These are phyloP conservation scores for Neurospora sp. DNA, from an alignment of 495 filamentous ascomycete genomes.

Conservation along the genomic window DNA sequence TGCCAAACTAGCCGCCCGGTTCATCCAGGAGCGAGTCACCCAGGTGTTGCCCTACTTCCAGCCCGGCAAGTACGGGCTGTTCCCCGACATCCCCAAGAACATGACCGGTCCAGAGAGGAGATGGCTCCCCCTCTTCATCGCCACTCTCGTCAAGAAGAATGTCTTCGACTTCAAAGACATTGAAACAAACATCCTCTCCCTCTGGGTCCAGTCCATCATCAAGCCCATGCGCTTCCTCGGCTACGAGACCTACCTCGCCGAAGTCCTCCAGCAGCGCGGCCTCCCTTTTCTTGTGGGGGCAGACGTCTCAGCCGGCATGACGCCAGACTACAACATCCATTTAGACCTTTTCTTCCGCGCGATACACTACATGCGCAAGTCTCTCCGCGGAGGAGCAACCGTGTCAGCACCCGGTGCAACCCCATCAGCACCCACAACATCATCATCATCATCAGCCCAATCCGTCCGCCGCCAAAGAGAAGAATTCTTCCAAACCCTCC, in stretches of 20 bases:
- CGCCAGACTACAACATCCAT: constrained; percentile 32
- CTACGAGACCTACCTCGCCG: constrained; percentile 34
- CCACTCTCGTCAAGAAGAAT: constrained; percentile 27
- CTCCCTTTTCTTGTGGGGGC: constrained; percentile 24
- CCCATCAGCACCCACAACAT: neutral
- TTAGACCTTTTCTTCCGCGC: constrained; percentile 26
- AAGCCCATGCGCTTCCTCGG: constrained; percentile 26
- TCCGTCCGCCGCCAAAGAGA: constrained; percentile 17
- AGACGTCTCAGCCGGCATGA: constrained; percentile 15
- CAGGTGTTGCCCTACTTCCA: constrained; percentile 30
- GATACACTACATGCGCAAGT: constrained; percentile 33
- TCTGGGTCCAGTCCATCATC: constrained; percentile 30
- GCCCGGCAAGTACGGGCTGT: constrained; percentile 29
- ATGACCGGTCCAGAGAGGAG: constrained; percentile 17
- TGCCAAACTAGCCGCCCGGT: constrained; percentile 29
- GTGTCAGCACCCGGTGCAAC: neutral
- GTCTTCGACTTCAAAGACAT: constrained; percentile 32
- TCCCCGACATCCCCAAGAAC: constrained; percentile 23
- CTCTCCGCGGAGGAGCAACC: constrained; percentile 20
- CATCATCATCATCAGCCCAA: neutral
- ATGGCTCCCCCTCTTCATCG: constrained; percentile 32
- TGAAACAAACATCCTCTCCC: constrained; percentile 21
- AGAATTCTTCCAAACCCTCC: constrained; percentile 27
- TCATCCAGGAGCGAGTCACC: constrained; percentile 30
- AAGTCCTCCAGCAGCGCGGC: constrained; percentile 22